Evolutionary conservation across 2,329 filamentous ascomycete species (phyloP), one percentile per base, ranked within the genome.

Genomic region (Penicillium sp.): DNA sequence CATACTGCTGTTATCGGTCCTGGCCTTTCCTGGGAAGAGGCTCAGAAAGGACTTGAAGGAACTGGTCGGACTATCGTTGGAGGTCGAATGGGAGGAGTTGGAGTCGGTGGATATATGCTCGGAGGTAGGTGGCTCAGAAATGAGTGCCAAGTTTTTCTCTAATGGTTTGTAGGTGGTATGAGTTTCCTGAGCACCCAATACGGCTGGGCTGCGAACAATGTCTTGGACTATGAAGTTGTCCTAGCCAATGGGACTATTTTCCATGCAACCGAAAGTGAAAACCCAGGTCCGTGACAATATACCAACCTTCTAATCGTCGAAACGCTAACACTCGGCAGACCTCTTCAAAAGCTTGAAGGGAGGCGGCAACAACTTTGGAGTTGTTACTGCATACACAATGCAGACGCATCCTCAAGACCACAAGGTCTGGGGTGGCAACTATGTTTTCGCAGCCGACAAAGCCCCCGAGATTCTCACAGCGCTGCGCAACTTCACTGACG

Each of bases 121-220:
- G 78, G 78, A 52, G 73, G 77, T 67, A 71, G 60, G 62, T 65
- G 64, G 2, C 7, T 44, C 10, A 6, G n/a, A 9, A 15, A 13
- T 19, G 6, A 6, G 6, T 27, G 9, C 9, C 5, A 0, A 45
- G 4, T 19, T 25, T 43, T 10, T 43, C 5, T 23, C 62, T 66
- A 46, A 68, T 40, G 8, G 43, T 10, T 11, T 38, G 0, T 36
- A 74, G 71, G 68, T 50, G 71, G 72, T 10, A 60, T 73, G 59
- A 83, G 81, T 50, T 84, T 82, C 60, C 71, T 84, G 67, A 79
- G 78, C 27, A 75, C 78, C 9, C 73, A 82, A 60, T 79, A 81
- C 58, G 80, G 80, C 23, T 79, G 78, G 74, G 76, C 78, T 19
- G 76, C 76, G 31, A 78, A 80, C 58, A 79, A 77, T 53, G 72